Evolutionary conservation across 257 asterid genomes (phyloP).

Genomic region (Ophiorrhiza pumila): DNA sequence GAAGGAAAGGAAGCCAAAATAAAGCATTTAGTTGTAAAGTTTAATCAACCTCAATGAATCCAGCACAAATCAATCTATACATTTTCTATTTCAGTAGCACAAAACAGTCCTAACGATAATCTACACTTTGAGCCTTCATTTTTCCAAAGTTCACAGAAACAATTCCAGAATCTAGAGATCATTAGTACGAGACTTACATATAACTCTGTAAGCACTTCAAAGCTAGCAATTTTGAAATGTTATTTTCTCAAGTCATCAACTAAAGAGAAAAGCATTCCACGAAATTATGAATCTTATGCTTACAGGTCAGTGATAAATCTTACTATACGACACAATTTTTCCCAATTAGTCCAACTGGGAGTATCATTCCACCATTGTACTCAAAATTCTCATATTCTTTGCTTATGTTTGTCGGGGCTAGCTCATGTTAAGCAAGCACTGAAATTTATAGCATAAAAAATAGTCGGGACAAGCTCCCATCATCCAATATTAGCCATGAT

Average conservation of each 20-base stretch:
- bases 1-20: neutral
- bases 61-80: no score
- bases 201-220: neutral
- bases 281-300: neutral
- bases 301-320: neutral
- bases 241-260: neutral
- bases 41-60: neutral
- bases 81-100: no score
- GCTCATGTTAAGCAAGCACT: neutral
- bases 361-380: neutral
- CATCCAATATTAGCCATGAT: neutral
- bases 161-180: no score
- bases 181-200: neutral
- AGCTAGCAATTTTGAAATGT: neutral
- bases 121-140: no score
- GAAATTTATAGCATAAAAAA: no score
- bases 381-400: constrained; percentile 1
- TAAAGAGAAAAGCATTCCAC: neutral
- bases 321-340: neutral
- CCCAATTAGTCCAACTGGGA: neutral
- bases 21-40: neutral
- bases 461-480: neutral
- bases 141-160: no score
- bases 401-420: neutral
- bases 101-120: no score